A percentile compares a stretch with the other conserved stretches of the same genome.
Conservation (phyloP, 2,329 filamentous ascomycete genomes). For the Emydomyces testavorans region DNA sequence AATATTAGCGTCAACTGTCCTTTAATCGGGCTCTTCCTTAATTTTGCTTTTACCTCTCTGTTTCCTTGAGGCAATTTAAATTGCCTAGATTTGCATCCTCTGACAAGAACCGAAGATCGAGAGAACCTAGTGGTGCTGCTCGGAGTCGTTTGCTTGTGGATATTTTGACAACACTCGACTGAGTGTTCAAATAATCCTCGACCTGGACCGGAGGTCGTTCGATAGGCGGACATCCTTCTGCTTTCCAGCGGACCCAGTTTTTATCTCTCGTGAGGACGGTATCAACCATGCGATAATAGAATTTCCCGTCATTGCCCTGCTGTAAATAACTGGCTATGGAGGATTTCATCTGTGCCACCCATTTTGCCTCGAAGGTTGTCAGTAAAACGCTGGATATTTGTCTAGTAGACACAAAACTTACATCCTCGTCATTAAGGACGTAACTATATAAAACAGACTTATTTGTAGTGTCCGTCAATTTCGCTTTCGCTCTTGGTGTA, state of each 20-base stretch:
- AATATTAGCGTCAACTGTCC: conserved; percentile 14
- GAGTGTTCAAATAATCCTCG: conserved; percentile 57
- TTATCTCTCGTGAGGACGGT: conserved; percentile 92
- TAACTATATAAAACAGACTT: conserved; percentile 82
- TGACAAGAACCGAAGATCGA: conserved; percentile 67
- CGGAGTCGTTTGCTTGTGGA: conserved; percentile 62
- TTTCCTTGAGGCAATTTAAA: conserved; percentile 58
- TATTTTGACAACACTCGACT: conserved; percentile 51
- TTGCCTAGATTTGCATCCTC: conserved; percentile 51
- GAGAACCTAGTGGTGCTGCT: conserved; percentile 55
- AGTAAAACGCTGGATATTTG: conserved; percentile 15
- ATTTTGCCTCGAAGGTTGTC: conserved; percentile 54
- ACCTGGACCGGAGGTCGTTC: conserved; percentile 60
- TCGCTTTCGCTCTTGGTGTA: conserved; percentile 69
- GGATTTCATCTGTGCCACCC: conserved; percentile 67
- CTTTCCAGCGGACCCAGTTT: conserved; percentile 98
- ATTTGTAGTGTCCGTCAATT: conserved; percentile 61
- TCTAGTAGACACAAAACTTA: too few relatives aligned
- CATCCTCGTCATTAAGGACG: conserved; percentile 68
- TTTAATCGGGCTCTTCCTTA: neutral
- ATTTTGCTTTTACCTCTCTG: conserved; percentile 36
- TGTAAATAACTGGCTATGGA: conserved; percentile 74
- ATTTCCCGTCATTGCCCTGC: conserved; percentile 69
- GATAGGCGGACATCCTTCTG: conserved; percentile 82
- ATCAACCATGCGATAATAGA: conserved; percentile 93